These are phyloP conservation scores for Chalara sp. DNA, from an alignment of 2,329 filamentous ascomycete genomes.

Conservation along the genomic window DNA sequence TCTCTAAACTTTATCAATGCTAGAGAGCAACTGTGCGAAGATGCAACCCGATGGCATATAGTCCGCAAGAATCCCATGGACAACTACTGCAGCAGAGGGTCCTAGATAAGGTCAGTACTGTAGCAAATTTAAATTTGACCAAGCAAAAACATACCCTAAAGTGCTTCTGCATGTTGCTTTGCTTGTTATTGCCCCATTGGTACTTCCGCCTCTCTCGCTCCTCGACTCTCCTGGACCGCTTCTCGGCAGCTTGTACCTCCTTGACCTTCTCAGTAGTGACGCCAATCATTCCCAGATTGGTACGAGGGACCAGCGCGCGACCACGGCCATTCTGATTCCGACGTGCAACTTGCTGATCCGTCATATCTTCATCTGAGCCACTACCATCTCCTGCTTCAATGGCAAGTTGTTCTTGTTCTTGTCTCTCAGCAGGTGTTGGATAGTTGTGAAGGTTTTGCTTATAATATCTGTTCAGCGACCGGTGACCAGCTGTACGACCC, in stretches of 20 bases:
- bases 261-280: constrained; percentile 70
- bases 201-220: constrained; percentile 55
- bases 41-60: too few species aligned
- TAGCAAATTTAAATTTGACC: background rate
- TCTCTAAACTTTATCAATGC: too few species aligned
- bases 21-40: too few species aligned
- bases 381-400: constrained; percentile 46
- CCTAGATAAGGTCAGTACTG: constrained; percentile 21
- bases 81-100: constrained; percentile 28
- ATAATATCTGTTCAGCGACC: constrained; percentile 81
- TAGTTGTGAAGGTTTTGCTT: constrained; percentile 87
- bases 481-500: constrained; percentile 82
- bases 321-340: constrained; percentile 36
- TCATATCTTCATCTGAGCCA: constrained; percentile 38
- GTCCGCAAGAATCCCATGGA: too few species aligned
- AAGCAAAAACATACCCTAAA: constrained; percentile 46
- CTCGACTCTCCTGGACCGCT: constrained; percentile 60
- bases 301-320: constrained; percentile 56
- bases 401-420: constrained; percentile 58
- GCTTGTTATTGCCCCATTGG: constrained; percentile 65
- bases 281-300: constrained; percentile 74
- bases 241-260: constrained; percentile 59
- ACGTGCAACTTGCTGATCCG: constrained; percentile 29
- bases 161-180: constrained; percentile 61
- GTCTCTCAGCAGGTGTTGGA: constrained; percentile 70